Conservation (phyloP, 2,329 filamentous ascomycete genomes). For the Sclerotinia glacialis region DNA sequence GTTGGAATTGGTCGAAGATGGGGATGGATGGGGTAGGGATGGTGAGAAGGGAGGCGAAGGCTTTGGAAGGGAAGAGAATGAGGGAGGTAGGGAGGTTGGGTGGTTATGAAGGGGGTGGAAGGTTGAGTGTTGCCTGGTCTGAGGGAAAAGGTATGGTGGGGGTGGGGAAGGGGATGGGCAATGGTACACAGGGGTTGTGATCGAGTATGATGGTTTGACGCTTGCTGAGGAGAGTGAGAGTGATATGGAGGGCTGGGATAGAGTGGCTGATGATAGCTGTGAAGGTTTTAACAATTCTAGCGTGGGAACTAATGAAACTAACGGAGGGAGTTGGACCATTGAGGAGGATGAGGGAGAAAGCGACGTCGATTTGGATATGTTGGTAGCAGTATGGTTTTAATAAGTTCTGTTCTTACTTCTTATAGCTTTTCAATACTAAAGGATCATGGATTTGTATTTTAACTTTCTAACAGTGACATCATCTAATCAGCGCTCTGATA, state of each 20-base stretch:
- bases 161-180: constrained; percentile 8
- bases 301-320: not conserved
- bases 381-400: constrained; percentile 21
- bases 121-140: not conserved
- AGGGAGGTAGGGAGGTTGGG: constrained; percentile 14
- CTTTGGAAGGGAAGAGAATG: constrained; percentile 16
- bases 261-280: not conserved
- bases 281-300: too few species aligned
- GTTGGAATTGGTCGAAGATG: constrained; percentile 18
- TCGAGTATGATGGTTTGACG: not conserved
- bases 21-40: constrained; percentile 18
- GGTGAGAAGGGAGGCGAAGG: constrained; percentile 9
- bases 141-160: constrained; percentile 8
- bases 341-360: not conserved
- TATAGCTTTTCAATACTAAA: constrained; percentile 7
- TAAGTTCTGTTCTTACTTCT: not conserved
- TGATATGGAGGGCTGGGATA: constrained; percentile 12
- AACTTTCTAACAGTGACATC: not conserved
- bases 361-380: constrained; percentile 16
- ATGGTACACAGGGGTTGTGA: not conserved
- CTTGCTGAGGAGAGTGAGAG: not conserved
- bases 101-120: constrained; percentile 12
- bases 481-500: not conserved
- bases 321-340: not conserved
- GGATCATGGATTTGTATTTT: not conserved